A percentile compares a stretch with the other conserved stretches of the same genome.
phyloP scores from a whole-genome alignment of 805 yeast genomes.

The Brettanomyces bruxellensis region DNA sequence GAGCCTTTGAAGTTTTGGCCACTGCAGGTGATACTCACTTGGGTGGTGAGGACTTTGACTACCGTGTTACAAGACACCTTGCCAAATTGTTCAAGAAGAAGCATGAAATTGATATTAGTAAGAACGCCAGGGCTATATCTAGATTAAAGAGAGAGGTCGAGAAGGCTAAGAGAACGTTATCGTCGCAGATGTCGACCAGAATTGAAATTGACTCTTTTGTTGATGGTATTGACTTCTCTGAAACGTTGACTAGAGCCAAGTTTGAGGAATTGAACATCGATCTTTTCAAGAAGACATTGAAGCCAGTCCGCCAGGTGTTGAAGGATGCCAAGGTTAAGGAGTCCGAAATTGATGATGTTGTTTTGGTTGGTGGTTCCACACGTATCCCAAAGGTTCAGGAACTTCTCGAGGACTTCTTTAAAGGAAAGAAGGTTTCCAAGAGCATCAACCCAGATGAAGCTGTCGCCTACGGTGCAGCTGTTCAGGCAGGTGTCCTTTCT shows the following conservation, averaged over 20 bases:
- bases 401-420: conserved; percentile 80
- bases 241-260: conserved; percentile 93
- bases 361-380: conserved; percentile 97
- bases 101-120: conserved; percentile 73
- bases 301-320: conserved; percentile 93
- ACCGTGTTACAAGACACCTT: conserved; percentile 81
- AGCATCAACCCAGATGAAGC: conserved; percentile 99
- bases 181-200: conserved; percentile 91
- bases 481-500: conserved; percentile 94
- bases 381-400: conserved; percentile 98
- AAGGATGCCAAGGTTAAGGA: conserved; percentile 87
- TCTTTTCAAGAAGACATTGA: conserved; percentile 86
- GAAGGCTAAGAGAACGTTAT: conserved; percentile 94
- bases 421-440: conserved; percentile 93
- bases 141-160: conserved; percentile 96
- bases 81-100: conserved; percentile 86
- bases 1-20: conserved; percentile 87
- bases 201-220: conserved; percentile 92
- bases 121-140: conserved; percentile 79
- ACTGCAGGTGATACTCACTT: conserved; percentile 95
- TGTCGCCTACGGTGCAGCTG: conserved; percentile 99
- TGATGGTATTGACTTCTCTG: conserved; percentile 93
- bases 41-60: conserved; percentile 97
- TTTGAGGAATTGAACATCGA: conserved; percentile 94
- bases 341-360: conserved; percentile 87